A percentile compares a stretch with the other conserved stretches of the same genome.
phyloP scores from a whole-genome alignment of 192 early-diverging fungal species.

The Pilaira anomala region DNA sequence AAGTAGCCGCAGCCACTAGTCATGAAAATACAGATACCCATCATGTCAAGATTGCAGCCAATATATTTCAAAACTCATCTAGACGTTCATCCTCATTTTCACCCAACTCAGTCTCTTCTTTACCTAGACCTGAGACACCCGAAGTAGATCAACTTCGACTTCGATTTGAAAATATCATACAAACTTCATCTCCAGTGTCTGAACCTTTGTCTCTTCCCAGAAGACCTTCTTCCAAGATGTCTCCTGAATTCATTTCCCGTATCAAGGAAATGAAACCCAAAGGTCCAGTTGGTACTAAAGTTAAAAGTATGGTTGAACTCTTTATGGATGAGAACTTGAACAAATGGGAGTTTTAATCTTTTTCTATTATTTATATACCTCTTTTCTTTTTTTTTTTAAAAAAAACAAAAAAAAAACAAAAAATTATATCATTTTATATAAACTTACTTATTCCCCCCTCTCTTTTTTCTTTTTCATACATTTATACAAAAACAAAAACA shows the following conservation, averaged over 20 bases:
- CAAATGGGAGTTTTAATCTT: constrained; percentile 29
- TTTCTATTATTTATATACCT: background rate
- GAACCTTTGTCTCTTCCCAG: background rate
- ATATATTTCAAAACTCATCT: background rate
- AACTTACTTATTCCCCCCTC: background rate
- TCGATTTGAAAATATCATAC: constrained; percentile 5
- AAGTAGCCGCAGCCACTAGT: constrained; percentile 16
- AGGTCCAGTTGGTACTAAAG: constrained; percentile 20
- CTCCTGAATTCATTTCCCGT: constrained; percentile 16
- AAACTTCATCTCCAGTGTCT: background rate
- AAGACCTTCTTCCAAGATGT: background rate
- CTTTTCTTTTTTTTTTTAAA: constrained; percentile 10
- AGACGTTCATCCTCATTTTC: background rate
- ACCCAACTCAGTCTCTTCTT: constrained; percentile 5
- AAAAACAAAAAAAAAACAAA: constrained; percentile 1
- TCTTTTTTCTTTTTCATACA: background rate
- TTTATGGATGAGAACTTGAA: constrained; percentile 32
- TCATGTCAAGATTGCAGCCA: background rate
- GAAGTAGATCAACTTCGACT: constrained; percentile 28
- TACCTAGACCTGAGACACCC: constrained; percentile 23
- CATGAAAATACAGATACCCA: background rate
- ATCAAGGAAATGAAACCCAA: constrained; percentile 24
- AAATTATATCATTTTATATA: background rate
- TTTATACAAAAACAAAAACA: constrained; percentile 1
- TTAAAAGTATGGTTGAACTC: constrained; percentile 25